Evolutionary conservation across 2,329 filamentous ascomycete species (phyloP).

Genomic region (Exophiala sideris): DNA sequence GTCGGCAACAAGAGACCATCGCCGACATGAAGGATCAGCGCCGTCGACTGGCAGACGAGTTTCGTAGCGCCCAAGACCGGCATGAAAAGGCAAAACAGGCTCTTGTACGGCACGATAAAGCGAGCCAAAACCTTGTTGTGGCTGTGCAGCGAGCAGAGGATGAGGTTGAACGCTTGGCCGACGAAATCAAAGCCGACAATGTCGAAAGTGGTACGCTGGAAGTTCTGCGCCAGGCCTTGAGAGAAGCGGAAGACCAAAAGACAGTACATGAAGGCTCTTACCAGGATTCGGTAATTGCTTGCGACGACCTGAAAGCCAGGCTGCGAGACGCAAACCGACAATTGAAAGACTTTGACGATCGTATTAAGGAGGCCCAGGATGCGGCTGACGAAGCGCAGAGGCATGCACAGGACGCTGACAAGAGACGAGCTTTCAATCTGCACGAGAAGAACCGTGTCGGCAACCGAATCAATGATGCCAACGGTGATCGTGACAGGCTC

Average conservation of each 20-base stretch:
- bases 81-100: constrained; percentile 50
- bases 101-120: constrained; percentile 49
- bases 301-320: constrained; percentile 41
- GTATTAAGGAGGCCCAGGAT: constrained; percentile 26
- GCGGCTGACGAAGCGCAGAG: constrained; percentile 4
- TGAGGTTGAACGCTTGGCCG: constrained; percentile 62
- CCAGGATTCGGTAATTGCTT: constrained; percentile 47
- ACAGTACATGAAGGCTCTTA: constrained; percentile 43
- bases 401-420: constrained; percentile 24
- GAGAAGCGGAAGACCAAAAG: constrained; percentile 52
- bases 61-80: constrained; percentile 47
- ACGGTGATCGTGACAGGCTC: constrained; percentile 44
- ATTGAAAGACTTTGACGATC: constrained; percentile 34
- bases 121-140: constrained; percentile 50
- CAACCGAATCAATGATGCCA: constrained; percentile 49
- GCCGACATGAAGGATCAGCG: constrained; percentile 56
- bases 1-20: constrained; percentile 48
- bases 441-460: constrained; percentile 61
- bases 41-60: constrained; percentile 49
- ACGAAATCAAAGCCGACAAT: constrained; percentile 57
- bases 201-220: constrained; percentile 65
- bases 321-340: constrained; percentile 39
- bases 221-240: constrained; percentile 56
- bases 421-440: constrained; percentile 44
- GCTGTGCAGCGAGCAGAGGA: constrained; percentile 60